These are phyloP conservation scores for Paramyrothecium sp. DNA, from an alignment of 2,329 filamentous ascomycete genomes.

Conservation along the genomic window DNA sequence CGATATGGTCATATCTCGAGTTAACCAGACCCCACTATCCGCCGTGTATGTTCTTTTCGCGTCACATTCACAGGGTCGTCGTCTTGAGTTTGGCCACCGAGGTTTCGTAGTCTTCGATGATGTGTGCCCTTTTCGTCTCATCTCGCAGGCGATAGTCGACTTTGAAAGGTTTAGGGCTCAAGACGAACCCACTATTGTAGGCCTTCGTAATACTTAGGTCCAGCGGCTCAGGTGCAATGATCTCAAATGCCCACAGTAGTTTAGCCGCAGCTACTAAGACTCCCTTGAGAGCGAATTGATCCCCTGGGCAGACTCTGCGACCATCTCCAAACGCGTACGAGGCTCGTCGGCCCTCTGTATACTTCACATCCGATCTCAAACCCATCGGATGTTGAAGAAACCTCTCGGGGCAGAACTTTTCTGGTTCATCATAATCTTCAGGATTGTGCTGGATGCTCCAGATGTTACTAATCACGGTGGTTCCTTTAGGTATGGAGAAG, in stretches of 20 bases:
- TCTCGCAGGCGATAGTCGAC: not conserved
- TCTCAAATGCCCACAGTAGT: slow-evolving; percentile 47
- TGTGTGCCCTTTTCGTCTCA: not conserved
- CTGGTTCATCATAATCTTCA: slow-evolving; percentile 17
- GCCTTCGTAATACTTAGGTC: slow-evolving; percentile 21
- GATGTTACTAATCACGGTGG: slow-evolving; percentile 35
- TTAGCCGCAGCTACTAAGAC: slow-evolving; percentile 37
- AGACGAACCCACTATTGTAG: slow-evolving; percentile 16
- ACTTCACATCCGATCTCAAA: slow-evolving; percentile 7
- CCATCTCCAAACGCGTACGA: slow-evolving; percentile 46
- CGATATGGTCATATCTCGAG: no score
- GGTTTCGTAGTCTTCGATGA: not conserved
- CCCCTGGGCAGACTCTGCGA: slow-evolving; percentile 45
- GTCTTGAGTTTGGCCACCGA: not conserved
- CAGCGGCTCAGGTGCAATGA: slow-evolving; percentile 18
- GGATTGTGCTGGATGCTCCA: slow-evolving; percentile 27
- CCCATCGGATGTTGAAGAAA: slow-evolving; percentile 16
- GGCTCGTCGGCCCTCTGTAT: slow-evolving; percentile 11
- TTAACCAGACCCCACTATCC: no score
- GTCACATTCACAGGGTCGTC: not conserved
- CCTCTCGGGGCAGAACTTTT: slow-evolving; percentile 22
- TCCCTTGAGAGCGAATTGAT: slow-evolving; percentile 45
- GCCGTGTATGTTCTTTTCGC: no score
- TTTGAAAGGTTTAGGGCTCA: not conserved
- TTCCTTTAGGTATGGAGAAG: slow-evolving; percentile 46